phyloP scores from a whole-genome alignment of 768 basidiomycete genomes.

The Mycena belliarum region DNA sequence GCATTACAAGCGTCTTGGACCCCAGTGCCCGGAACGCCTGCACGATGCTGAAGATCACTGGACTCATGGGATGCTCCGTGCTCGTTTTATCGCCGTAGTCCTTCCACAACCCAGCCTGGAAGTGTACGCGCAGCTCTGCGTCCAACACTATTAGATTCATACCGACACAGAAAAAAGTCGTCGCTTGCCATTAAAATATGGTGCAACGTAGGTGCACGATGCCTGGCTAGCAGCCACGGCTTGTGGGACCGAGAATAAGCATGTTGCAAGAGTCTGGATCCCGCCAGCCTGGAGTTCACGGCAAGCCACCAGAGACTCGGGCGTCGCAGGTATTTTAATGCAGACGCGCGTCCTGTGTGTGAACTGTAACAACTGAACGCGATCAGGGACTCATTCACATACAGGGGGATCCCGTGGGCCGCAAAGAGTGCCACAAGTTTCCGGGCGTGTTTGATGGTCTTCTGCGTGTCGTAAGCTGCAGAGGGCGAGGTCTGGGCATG shows the following conservation, averaged over 20 bases:
- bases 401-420: constrained; percentile 44
- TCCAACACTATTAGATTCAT: not conserved
- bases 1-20: constrained; percentile 47
- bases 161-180: not conserved
- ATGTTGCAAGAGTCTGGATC: constrained; percentile 56
- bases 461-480: constrained; percentile 40
- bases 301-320: constrained; percentile 53
- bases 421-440: constrained; percentile 43
- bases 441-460: constrained; percentile 44
- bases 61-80: constrained; percentile 42
- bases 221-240: constrained; percentile 57
- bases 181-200: constrained; percentile 54
- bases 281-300: constrained; percentile 42
- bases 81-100: constrained; percentile 39
- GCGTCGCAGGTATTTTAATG: constrained; percentile 61
- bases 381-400: not conserved
- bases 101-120: constrained; percentile 39
- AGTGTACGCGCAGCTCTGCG: constrained; percentile 49
- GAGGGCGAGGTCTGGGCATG: constrained; percentile 47
- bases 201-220: constrained; percentile 51
- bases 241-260: constrained; percentile 55
- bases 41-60: constrained; percentile 41
- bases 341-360: constrained; percentile 45
- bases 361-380: not conserved
- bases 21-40: constrained; percentile 35